Base-by-base conservation (phyloP, 768 basidiomycete species). In the Tulasnella sp. region DNA sequence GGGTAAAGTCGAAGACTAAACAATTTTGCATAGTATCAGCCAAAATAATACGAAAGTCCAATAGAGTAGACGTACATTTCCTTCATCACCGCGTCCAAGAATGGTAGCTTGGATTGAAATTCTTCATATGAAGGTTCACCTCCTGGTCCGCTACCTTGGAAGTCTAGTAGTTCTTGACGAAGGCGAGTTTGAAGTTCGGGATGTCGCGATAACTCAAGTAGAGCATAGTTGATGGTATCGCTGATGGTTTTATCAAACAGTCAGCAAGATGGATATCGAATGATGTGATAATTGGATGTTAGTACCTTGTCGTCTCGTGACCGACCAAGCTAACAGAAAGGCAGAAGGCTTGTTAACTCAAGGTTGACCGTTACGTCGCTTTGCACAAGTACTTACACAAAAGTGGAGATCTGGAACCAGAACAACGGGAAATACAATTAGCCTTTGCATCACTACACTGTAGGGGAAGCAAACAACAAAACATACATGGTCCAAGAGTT, bases 171-270 rank as follows among this genome's bases (percentile, higher is more conserved):
- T 57, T 74, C 73, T 8, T 65, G 63, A 22, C 70, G 68, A 0
- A 74, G 64, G 12, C 58, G 56, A 27, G 61, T 37, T 61, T 72
- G 72, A 34, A 65, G 51, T 5, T 63, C 63, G 1, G 66, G 68
- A 41, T 69, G 53, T 22, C 62, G 61, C 6, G 71, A 69, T 13
- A 72, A 62, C 55, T 67, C 64, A 48, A 64, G 64, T 6, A 74
- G 57, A 3, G 67, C 65, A 58, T 68, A 70, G 37, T 54, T 58
- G 31, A 70, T 48, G 41, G 66, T 62, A 44, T 60, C 62, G 3
- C 67, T 61, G 12, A 68, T 69, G 3, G 71, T 71, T 56, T 72
- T 70, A 59, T 69, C 67, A 29, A 69, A 69, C 16, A 64, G 68
- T 60, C 69, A 63, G 5, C 67, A 68, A 54, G 63, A 62, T 63